Base-by-base conservation (phyloP, 352 stramenopile species). In the Globisporangium cederbergense region DNA sequence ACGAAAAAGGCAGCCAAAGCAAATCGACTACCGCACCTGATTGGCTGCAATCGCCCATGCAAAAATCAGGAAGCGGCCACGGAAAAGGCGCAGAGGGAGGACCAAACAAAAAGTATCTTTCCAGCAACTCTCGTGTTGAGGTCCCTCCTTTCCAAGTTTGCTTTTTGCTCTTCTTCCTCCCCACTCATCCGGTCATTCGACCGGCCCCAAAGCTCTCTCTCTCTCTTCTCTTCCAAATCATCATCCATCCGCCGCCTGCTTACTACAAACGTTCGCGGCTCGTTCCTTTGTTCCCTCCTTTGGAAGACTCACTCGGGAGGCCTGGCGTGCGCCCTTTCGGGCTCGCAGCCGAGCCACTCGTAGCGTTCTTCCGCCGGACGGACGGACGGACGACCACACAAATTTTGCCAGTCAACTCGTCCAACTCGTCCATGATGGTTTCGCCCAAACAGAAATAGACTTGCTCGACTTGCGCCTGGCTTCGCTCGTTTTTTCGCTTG, bases 121-220 rank as follows among this genome's bases (percentile, higher is more conserved):
- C 52, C 52, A 43, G 49, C 14, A 22, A 18, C 30, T 2, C 18
- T 30, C 34, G 16, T 25, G 30, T 45, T 45, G 52, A 58, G 52
- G 52, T 58, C 52, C 52, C 52, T 58, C 52, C 52, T 58, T 30
- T n/a, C 4, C 30, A 10, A 58, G 9, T 28, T 45, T 42, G 51
- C 16, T 22, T 14, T 28, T 11, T 16, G 20, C 30, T 30, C 50
- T 14, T 40, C 30, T 40, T 7, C 30, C 30, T 16, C 42, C 51
- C 16, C 7, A 6, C 9, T 5, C 28, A 43, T 16, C 52, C 36
- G 11, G 50, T 56, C 50, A 42, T 56, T 34, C 18, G 25, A 28
- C 25, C 25, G 25, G 25, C 25, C 25, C 10, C 50, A 28, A 55
- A 55, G 25, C 8, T 20, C 25, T 53, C 22, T 28, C 25, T 28